phyloP scores from a whole-genome alignment of 2,329 filamentous ascomycete species.

The Davidsoniella australis region DNA sequence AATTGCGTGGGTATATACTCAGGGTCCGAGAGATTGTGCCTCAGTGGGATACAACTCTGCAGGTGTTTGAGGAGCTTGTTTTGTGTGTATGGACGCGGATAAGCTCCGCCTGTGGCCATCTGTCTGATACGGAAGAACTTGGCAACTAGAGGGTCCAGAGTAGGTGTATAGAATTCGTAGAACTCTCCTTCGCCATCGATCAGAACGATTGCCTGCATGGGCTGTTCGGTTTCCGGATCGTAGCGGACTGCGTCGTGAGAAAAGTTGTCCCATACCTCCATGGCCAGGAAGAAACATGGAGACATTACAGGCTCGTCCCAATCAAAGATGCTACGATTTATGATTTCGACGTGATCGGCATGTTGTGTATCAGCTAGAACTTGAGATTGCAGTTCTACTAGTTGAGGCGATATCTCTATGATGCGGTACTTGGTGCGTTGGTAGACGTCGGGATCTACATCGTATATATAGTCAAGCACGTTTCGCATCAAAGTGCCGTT shows the following conservation, averaged over 20 bases:
- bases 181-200: slow-evolving; percentile 78
- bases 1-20: slow-evolving; percentile 91
- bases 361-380: slow-evolving; percentile 57
- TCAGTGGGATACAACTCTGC: slow-evolving; percentile 48
- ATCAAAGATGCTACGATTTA: slow-evolving; percentile 89
- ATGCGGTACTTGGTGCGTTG: slow-evolving; percentile 84
- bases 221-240: slow-evolving; percentile 44
- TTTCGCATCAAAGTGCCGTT: slow-evolving; percentile 97
- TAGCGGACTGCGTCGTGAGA: slow-evolving; percentile 89
- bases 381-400: slow-evolving; percentile 61
- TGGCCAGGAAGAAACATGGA: slow-evolving; percentile 91
- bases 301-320: slow-evolving; percentile 78
- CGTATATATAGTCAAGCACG: slow-evolving; percentile 88
- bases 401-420: slow-evolving; percentile 78
- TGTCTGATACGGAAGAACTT: slow-evolving; percentile 75
- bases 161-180: slow-evolving; percentile 76
- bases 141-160: slow-evolving; percentile 65
- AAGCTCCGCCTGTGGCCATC: slow-evolving; percentile 49
- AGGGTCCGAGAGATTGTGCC: slow-evolving; percentile 58
- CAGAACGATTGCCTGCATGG: slow-evolving; percentile 76
- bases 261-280: slow-evolving; percentile 98
- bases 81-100: slow-evolving; percentile 42
- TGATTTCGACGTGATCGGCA: slow-evolving; percentile 72
- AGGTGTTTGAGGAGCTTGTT: slow-evolving; percentile 42
- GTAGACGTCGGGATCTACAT: slow-evolving; percentile 80